Conservation (phyloP, 768 basidiomycete species). For the Leucosporidium yakuticum region DNA sequence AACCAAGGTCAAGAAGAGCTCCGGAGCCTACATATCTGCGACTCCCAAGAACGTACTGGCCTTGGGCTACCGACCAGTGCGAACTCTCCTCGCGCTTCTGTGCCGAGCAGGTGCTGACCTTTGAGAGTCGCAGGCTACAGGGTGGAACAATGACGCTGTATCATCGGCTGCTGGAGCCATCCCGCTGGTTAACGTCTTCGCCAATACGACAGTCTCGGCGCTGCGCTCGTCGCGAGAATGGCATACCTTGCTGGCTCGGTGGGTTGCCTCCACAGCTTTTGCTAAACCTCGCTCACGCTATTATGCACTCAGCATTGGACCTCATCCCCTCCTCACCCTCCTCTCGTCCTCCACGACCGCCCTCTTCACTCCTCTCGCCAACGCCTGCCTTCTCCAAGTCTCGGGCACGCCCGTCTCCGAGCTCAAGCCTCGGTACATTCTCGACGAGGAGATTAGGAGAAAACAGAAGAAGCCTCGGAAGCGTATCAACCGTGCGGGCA, state of each 20-base stretch:
- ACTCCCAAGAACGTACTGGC: constrained; percentile 56
- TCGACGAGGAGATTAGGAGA: not conserved
- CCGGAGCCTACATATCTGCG: not conserved
- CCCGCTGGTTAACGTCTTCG: constrained; percentile 53
- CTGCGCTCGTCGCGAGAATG: constrained; percentile 59
- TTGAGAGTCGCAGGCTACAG: not conserved
- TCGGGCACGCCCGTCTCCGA: constrained; percentile 64
- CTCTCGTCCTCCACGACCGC: constrained; percentile 58
- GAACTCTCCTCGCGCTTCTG: constrained; percentile 28
- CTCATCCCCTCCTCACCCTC: constrained; percentile 68
- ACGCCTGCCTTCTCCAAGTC: constrained; percentile 77
- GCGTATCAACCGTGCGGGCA: not conserved
- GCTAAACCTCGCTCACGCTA: constrained; percentile 5
- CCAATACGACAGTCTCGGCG: constrained; percentile 69
- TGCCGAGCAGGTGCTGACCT: not conserved
- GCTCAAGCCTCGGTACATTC: constrained; percentile 39
- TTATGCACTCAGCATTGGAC: constrained; percentile 57
- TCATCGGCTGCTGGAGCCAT: not conserved
- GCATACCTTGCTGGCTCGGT: constrained; percentile 62
- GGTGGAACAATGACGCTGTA: not conserved
- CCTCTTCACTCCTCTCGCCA: constrained; percentile 69
- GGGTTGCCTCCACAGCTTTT: constrained; percentile 21
- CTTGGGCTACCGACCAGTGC: constrained; percentile 58
- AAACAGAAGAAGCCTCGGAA: constrained; percentile 4
- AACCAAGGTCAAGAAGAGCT: not conserved